Conservation (phyloP, 768 basidiomycete species). For the Serendipita sp. region DNA sequence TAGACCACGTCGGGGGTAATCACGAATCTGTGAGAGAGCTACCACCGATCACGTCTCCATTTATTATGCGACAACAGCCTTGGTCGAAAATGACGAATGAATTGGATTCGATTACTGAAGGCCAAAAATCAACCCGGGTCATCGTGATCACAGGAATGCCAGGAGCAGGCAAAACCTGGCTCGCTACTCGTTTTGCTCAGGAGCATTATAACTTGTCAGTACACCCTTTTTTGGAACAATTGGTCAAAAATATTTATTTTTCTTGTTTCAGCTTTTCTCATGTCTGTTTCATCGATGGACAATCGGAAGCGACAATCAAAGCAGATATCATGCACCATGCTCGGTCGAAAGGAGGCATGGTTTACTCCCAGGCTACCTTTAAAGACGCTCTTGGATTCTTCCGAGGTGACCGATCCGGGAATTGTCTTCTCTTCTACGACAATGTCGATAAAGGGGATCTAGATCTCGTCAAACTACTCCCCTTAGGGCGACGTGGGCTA, state of each 20-base stretch:
- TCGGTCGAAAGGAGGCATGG: neutral
- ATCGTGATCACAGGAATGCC: neutral
- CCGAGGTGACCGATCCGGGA: neutral
- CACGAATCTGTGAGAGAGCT: neutral
- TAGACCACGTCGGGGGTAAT: neutral
- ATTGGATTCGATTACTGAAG: neutral
- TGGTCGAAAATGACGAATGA: neutral
- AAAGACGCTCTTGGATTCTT: neutral
- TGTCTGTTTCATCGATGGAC: neutral
- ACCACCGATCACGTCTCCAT: neutral
- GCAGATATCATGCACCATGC: neutral
- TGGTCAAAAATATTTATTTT: no score
- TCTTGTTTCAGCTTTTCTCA: neutral
- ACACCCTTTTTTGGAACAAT: neutral
- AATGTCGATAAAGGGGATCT: neutral
- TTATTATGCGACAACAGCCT: neutral
- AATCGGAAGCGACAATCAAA: neutral
- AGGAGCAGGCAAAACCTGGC: neutral
- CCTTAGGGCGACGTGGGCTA: neutral
- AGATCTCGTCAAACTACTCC: neutral
- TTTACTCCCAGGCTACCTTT: neutral
- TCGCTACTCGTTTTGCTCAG: neutral
- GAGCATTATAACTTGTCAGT: neutral
- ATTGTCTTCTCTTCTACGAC: neutral
- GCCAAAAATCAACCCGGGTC: neutral